Percentiles rank a stretch among this genome's conserved stretches.
Evolutionary conservation across 2,329 filamentous ascomycete species (phyloP).

Genomic region (Penicillium sp.): DNA sequence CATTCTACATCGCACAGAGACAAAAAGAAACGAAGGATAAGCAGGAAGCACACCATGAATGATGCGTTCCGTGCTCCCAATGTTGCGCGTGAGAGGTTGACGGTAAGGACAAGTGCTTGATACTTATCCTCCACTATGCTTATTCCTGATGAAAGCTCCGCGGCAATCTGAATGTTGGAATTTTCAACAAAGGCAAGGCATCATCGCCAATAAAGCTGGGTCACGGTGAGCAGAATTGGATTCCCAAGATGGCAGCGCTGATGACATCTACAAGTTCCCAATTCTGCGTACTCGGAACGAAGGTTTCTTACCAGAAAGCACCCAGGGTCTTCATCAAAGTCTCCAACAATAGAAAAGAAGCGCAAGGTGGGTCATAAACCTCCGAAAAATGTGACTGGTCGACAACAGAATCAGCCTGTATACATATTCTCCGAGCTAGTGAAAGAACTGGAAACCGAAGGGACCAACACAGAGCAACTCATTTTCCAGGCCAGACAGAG

Average conservation of each 20-base stretch:
- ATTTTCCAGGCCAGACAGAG: neutral
- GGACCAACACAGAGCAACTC: neutral
- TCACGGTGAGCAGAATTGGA: conserved; percentile 9
- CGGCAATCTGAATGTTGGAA: conserved; percentile 23
- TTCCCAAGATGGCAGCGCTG: neutral
- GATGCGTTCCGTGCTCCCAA: conserved; percentile 57
- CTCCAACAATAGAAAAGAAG: neutral
- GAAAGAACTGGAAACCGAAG: neutral
- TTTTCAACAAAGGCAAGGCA: conserved; percentile 38
- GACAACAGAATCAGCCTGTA: neutral
- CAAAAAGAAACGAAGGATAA: conserved; percentile 26
- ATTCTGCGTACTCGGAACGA: conserved; percentile 25
- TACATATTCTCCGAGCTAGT: neutral
- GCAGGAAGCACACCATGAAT: conserved; percentile 47
- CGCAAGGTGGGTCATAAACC: neutral
- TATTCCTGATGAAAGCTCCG: conserved; percentile 22
- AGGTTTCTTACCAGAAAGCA: conserved; percentile 14
- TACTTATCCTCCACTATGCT: neutral
- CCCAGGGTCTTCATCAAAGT: neutral
- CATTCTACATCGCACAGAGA: conserved; percentile 5
- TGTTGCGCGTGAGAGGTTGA: conserved; percentile 54
- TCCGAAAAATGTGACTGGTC: neutral
- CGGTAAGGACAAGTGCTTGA: conserved; percentile 39
- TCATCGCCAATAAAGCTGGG: conserved; percentile 31
- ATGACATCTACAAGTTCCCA: conserved; percentile 6